Percentiles rank a stretch among this genome's conserved stretches.
phyloP scores from a whole-genome alignment of 192 early-diverging fungal species.

The Backusella liffmaniae region DNA sequence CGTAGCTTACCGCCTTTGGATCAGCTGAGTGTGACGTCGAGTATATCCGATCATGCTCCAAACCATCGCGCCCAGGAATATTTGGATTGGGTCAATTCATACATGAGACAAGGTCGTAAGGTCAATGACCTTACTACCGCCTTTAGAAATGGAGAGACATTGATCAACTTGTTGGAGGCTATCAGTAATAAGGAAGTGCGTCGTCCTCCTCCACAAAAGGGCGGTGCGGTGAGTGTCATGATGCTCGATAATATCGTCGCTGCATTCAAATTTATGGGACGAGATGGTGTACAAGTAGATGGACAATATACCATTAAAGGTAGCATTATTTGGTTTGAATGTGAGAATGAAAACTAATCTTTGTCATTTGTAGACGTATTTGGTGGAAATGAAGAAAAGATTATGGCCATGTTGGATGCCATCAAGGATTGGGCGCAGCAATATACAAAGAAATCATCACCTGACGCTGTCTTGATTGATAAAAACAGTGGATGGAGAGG shows the following conservation, averaged over 20 bases:
- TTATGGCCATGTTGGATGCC: conserved; percentile 30
- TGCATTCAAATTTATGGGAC: conserved; percentile 53
- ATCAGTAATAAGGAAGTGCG: conserved; percentile 41
- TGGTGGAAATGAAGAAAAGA: conserved; percentile 32
- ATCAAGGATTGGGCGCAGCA: conserved; percentile 15
- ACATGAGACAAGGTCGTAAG: conserved; percentile 22
- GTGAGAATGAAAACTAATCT: too few relatives aligned
- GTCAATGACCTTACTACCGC: conserved; percentile 36
- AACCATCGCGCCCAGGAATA: conserved; percentile 39
- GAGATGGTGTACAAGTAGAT: conserved; percentile 42
- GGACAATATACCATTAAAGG: conserved; percentile 49
- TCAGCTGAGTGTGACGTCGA: background rate
- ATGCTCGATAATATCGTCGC: conserved; percentile 49
- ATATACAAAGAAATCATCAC: background rate
- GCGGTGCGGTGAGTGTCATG: conserved; percentile 31
- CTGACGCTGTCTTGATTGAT: background rate
- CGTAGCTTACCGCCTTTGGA: background rate
- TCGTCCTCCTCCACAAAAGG: conserved; percentile 35
- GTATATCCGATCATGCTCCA: background rate
- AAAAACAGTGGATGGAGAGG: conserved; percentile 19
- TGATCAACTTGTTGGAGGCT: conserved; percentile 40
- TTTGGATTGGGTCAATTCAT: conserved; percentile 43
- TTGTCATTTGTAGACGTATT: conserved; percentile 21
- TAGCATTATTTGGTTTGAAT: background rate
- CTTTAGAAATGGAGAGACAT: conserved; percentile 40